Base-by-base conservation (phyloP, 345 rosid genomes). In the Citrus unshiu region DNA sequence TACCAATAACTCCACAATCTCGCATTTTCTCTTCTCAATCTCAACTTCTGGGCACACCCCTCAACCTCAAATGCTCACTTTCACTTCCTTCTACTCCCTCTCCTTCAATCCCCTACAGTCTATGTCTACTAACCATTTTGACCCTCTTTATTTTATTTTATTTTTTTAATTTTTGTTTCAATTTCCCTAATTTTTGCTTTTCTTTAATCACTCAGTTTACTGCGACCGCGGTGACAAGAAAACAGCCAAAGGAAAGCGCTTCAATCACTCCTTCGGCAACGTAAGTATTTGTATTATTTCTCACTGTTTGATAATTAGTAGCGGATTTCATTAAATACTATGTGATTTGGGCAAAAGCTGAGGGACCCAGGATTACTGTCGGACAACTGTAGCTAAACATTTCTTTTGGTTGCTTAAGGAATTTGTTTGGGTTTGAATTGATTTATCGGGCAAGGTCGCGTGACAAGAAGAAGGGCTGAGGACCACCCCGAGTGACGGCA, bases 151-250 rank as follows among this genome's bases (percentile, higher is more conserved):
- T 9, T 27, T 34, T 34, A 34, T 34, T 34, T 30, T 58, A 1
- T 29, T 16, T 10, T 10, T 9, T 39, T 30, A 39, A 39, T 39
- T 39, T 39, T 29, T 56, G 67, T 49, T 39, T 3, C 2, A 62
- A 32, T 19, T 32, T 43, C 21, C 29, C 9, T 73, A 74, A 7
- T 43, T 43, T 43, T 43, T n/a, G 0, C 4, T 81, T 62, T 27
- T 27, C n/a, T 64, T 16, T 29, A 35, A 16, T 54, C 12, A 49
- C n/a, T 9, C 86, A 91, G 99, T 95, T 67, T 86, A 86, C 70
- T 92, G 97, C 70, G 96, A 98, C 5, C 77, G 98, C 81, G 99
- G 98, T 51, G 98, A 95, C 83, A 89, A 78, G 85, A 93, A 91
- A 83, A 93, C 98, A 12, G 92, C 83, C 16, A 95, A 82, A 79